Percentiles rank a stretch among this genome's conserved stretches.
These are phyloP conservation scores for Suillus bovinus DNA, from an alignment of 768 basidiomycete genomes.

Conservation along the genomic window DNA sequence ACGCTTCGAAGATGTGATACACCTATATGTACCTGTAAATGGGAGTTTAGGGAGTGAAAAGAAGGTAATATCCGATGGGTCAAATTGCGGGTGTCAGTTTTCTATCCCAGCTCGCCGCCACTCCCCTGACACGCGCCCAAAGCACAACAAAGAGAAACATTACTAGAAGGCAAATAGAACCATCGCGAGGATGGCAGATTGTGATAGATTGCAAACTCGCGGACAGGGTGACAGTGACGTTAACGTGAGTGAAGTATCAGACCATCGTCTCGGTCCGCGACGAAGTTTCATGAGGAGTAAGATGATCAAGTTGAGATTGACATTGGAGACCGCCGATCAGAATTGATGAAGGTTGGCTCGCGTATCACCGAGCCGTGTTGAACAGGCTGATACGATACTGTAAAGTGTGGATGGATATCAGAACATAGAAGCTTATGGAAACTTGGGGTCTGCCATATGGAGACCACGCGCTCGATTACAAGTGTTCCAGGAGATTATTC, in stretches of 20 bases:
- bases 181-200: background rate
- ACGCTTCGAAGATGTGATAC: background rate
- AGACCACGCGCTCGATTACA: no score
- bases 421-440: no score
- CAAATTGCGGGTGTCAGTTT: background rate
- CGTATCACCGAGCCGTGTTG: background rate
- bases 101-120: background rate
- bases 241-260: conserved; percentile 2
- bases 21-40: background rate
- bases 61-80: conserved; percentile 1
- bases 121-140: background rate
- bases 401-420: background rate
- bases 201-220: background rate
- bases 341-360: background rate
- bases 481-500: no score
- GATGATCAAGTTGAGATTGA: background rate
- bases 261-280: background rate
- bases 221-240: background rate
- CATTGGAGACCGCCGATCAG: background rate
- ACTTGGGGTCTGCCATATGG: no score
- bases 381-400: background rate
- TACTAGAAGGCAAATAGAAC: background rate
- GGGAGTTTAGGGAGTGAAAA: background rate
- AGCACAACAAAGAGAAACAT: background rate
- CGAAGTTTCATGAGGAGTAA: background rate